Base-by-base conservation (phyloP, 345 rosid genomes). In the Hevea brasiliensis region DNA sequence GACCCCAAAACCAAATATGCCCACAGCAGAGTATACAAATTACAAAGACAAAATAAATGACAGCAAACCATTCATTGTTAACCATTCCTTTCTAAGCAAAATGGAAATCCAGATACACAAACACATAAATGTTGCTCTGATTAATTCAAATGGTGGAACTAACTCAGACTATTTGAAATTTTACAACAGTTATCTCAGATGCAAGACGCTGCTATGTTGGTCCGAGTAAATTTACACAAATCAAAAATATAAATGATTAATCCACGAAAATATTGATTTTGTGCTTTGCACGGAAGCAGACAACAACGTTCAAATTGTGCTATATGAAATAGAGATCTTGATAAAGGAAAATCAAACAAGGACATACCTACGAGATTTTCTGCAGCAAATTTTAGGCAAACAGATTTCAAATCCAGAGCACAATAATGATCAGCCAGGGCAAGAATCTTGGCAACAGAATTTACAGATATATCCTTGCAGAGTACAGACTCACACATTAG, bases 331-430 rank as follows among this genome's bases (percentile, higher is more conserved):
- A 67, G 21, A 56, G 68, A 32, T 23, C 41, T 12, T 11, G 62
- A 37, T 40, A 66, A 67, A 0, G 47, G 23, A 63, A 71, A 54
- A 72, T 35, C 71, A 47, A 76, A 76, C 37, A 27, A 9, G 63
- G 76, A 74, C 85, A 40, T 84, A 94, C 98, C 94, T 32, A 85
- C 78, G 7, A 90, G 97, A 87, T 94, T 92, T 71, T 94, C 97
- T 51, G 96, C 98, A 67, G 97, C 89, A 75, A 94, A 94, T 83
- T 88, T 92, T 66, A 94, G 83, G 83, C 96, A 94, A 59, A 92
- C 81, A 42, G 90, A 86, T 76, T 94, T 94, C 64, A 92, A 87
- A 67, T 93, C 92, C 72, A 76, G 76, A 62, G 98, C 97, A 85
- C 81, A 81, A 81, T 87, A 85, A 32, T 82, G 87, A 76, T 94